Evolutionary conservation across 495 filamentous ascomycete species (phyloP).

Genomic region (Barbatosphaeria neglecta): DNA sequence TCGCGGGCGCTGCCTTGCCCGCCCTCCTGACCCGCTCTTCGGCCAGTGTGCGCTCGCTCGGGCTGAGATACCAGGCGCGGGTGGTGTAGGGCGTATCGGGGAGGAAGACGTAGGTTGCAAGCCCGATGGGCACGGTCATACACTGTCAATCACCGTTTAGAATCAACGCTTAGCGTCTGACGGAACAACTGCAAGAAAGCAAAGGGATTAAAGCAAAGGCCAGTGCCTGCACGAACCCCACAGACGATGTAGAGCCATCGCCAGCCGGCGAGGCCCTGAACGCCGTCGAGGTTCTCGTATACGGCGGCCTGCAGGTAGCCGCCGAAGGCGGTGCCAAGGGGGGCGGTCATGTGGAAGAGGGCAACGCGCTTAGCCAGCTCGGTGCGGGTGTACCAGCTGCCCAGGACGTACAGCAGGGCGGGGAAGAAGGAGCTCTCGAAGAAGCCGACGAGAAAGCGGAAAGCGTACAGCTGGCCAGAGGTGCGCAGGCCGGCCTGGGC

Average conservation of each 20-base stretch:
- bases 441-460: conserved; percentile 51
- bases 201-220: not conserved
- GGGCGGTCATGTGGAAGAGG: conserved; percentile 34
- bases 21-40: conserved; percentile 10
- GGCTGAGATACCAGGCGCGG: conserved; percentile 33
- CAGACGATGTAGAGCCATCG: conserved; percentile 48
- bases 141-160: not conserved
- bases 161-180: not conserved
- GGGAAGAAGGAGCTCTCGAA: conserved; percentile 45
- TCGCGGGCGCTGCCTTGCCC: conserved; percentile 19
- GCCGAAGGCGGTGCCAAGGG: conserved; percentile 27
- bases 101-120: conserved; percentile 44
- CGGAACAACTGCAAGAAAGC: no score
- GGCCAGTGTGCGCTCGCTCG: conserved; percentile 12
- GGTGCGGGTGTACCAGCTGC: conserved; percentile 48
- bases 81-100: conserved; percentile 45
- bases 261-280: conserved; percentile 37
- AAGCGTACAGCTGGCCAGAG: conserved; percentile 40
- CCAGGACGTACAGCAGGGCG: conserved; percentile 49
- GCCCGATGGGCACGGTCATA: conserved; percentile 40
- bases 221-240: not conserved
- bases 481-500: conserved; percentile 36
- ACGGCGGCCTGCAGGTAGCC: conserved; percentile 47
- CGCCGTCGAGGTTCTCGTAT: conserved; percentile 31
- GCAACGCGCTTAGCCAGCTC: conserved; percentile 48